Percentiles rank a stretch among this genome's conserved stretches.
Evolutionary conservation across 495 filamentous ascomycete species (phyloP).

Genomic region (Neurospora sp.): DNA sequence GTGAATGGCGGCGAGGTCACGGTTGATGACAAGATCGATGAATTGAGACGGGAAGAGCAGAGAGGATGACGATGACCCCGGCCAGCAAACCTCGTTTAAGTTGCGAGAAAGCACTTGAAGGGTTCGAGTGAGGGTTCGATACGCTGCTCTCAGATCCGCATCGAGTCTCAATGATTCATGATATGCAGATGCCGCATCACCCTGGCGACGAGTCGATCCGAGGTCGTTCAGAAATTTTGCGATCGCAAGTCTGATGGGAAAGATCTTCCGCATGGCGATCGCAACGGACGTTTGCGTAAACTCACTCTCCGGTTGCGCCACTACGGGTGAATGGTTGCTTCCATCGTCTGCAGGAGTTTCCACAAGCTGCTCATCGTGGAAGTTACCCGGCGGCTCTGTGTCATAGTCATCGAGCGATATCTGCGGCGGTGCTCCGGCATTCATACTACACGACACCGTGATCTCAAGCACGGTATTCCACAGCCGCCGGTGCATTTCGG

Average conservation of each 20-base stretch:
- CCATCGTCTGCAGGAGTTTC: neutral
- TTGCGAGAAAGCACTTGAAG: constrained; percentile 19
- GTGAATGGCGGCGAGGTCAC: constrained; percentile 40
- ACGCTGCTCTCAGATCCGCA: constrained; percentile 26
- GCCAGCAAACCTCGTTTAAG: constrained; percentile 6
- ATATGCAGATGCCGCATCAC: constrained; percentile 9
- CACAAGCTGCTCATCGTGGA: constrained; percentile 31
- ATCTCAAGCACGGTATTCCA: constrained; percentile 56
- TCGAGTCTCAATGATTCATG: constrained; percentile 24
- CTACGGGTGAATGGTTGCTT: neutral
- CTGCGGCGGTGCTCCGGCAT: constrained; percentile 43
- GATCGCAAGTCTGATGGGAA: constrained; percentile 38
- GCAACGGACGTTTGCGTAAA: constrained; percentile 37
- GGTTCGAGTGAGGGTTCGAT: constrained; percentile 26
- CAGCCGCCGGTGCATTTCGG: constrained; percentile 51
- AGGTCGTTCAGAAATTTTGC: constrained; percentile 38
- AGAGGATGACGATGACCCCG: neutral
- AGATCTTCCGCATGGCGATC: constrained; percentile 35
- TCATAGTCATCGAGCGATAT: constrained; percentile 37
- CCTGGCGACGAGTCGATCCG: constrained; percentile 13
- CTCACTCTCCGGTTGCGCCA: constrained; percentile 21
- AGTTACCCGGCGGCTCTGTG: constrained; percentile 38
- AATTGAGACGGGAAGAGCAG: constrained; percentile 24
- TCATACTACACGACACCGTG: constrained; percentile 41
- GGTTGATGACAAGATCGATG: constrained; percentile 36